Conservation (phyloP, 2,329 filamentous ascomycete species). For the Hypomyces rosellus region DNA sequence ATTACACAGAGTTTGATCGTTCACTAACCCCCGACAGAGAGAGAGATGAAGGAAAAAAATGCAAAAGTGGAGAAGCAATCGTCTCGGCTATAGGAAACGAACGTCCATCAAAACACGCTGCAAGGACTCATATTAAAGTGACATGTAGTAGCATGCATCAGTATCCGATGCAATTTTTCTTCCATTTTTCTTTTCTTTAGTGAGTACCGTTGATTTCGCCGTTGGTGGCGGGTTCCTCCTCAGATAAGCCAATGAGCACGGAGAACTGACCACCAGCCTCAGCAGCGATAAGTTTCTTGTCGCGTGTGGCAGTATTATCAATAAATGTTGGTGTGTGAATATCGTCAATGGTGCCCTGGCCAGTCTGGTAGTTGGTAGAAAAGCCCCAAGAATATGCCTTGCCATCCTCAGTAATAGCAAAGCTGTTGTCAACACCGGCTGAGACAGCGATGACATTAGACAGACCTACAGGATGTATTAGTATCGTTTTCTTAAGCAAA, state of each 20-base stretch:
- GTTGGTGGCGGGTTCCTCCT: constrained; percentile 24
- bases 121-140: neutral
- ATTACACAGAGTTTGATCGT: neutral
- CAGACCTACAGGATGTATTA: constrained; percentile 27
- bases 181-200: neutral
- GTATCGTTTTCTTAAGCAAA: neutral
- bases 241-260: constrained; percentile 46
- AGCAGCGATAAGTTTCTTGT: constrained; percentile 68
- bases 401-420: constrained; percentile 64
- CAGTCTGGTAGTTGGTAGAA: constrained; percentile 72
- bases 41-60: neutral
- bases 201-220: constrained; percentile 16
- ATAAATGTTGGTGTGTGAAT: constrained; percentile 71
- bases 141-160: neutral
- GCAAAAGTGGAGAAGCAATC: neutral
- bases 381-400: constrained; percentile 77
- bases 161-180: neutral
- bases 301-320: constrained; percentile 76
- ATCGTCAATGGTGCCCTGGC: constrained; percentile 71
- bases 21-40: neutral
- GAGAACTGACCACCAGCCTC: constrained; percentile 85
- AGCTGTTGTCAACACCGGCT: constrained; percentile 66
- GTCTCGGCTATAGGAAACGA: no score
- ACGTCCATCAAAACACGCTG: no score
- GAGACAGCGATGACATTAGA: constrained; percentile 50